A percentile compares a stretch with the other conserved stretches of the same genome.
phyloP scores from a whole-genome alignment of 1,284 basidiomycete species.

The Phenoliferia sp. region DNA sequence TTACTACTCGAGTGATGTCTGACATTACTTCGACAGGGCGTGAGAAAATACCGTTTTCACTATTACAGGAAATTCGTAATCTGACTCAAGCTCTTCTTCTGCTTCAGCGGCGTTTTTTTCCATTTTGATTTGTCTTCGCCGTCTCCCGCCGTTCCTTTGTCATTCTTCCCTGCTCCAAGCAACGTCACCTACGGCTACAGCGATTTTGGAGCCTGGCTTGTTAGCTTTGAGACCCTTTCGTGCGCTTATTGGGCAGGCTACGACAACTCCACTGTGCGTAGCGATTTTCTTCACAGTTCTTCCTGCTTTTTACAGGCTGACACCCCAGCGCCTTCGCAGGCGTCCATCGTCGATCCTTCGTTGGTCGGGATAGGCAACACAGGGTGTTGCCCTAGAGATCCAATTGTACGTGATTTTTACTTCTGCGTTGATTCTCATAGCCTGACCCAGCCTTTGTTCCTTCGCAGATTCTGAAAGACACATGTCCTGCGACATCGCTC shows the following conservation, averaged over 20 bases:
- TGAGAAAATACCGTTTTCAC: neutral
- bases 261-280: neutral
- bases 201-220: neutral
- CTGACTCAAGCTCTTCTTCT: neutral
- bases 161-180: neutral
- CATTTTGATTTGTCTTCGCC: neutral
- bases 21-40: neutral
- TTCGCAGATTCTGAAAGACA: neutral
- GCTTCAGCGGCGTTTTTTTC: neutral
- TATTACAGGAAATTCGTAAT: neutral
- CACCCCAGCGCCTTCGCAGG: neutral
- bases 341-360: neutral
- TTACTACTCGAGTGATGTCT: neutral
- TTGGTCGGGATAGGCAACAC: neutral
- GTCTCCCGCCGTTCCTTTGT: neutral
- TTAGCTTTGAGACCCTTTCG: neutral
- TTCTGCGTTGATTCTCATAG: neutral
- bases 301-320: neutral
- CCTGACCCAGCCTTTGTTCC: neutral
- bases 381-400: neutral
- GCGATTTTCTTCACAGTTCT: neutral
- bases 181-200: neutral
- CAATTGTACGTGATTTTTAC: neutral
- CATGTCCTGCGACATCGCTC: neutral
- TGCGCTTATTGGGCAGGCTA: neutral